Base-by-base conservation (phyloP, 2,329 filamentous ascomycete genomes). In the Microcyclospora tardicrescens region DNA sequence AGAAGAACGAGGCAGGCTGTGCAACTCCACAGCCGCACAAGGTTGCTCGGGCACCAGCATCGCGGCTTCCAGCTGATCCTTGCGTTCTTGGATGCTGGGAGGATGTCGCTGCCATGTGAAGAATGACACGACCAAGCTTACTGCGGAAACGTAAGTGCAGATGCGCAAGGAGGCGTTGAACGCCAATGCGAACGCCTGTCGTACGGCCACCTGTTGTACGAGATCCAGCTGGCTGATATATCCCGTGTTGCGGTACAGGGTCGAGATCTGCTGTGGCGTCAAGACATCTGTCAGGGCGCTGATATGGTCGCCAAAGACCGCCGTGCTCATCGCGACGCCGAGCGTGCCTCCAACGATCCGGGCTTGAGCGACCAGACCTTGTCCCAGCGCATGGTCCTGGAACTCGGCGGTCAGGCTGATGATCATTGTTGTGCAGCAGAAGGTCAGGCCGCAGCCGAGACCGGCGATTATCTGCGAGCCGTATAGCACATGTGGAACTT, bases 271-370 rank as follows among this genome's bases (percentile, higher is more conserved):
- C 29, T 29, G 12, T 16, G 34, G 28, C 11, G 28, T 16, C 28
- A 40, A 19, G 10, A 43, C 16, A 29, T 24, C 38, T 16, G 28
- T 31, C 15, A 43, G 31, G 14, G 33, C 39, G 27, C 28, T 31
- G 19, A 57, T 73, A 78, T 77, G 61, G 27, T 55, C 48, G 49
- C 74, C 73, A 54, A 76, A 71, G 10, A 79, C 63, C 11, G 75
- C 67, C n/a, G 71, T 76, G 45, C 74, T 75, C 16, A 70, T 54
- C 0, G 73, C 69, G 33, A 79, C 62, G 1, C 75, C 75, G 19
- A 78, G 62, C 29, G 71, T 71, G 2, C 75, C 75, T 1, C 75
- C 75, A 2, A 79, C 58, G 0, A 78, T 70, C 11, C 75, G 67
- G 2, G 71, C 67, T 54, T 79, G 75, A 1, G 75, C 71, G 9